Percentiles rank a stretch among this genome's conserved stretches.
phyloP scores from a whole-genome alignment of 768 basidiomycete species.

The Mycena capillaripes region DNA sequence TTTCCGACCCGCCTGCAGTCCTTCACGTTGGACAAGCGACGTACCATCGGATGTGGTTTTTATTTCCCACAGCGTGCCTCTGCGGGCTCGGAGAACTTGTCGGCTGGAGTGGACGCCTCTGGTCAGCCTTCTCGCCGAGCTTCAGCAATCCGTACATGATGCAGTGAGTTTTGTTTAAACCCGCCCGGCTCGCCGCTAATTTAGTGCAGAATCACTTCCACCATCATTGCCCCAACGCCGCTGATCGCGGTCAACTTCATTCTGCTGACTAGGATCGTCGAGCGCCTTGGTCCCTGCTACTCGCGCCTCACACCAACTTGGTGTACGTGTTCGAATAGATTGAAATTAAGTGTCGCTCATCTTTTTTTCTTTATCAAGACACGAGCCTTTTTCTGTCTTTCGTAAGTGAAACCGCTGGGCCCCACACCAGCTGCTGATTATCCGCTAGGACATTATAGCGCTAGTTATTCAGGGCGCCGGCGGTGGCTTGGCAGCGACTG shows the following conservation, averaged over 20 bases:
- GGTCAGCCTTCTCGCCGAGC: background rate
- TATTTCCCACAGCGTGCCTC: conserved; percentile 62
- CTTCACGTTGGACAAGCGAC: background rate
- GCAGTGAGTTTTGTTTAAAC: background rate
- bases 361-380: background rate
- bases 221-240: background rate
- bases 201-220: background rate
- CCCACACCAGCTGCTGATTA: background rate
- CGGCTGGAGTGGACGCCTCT: no score
- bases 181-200: background rate
- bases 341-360: background rate
- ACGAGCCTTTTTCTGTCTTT: background rate
- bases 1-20: background rate
- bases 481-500: background rate
- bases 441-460: background rate
- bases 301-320: background rate
- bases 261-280: background rate
- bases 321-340: background rate
- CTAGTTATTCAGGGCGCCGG: background rate
- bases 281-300: background rate
- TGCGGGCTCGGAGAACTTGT: conserved; percentile 64
- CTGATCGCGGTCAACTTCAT: background rate
- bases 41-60: conserved; percentile 60
- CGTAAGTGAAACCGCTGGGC: background rate
- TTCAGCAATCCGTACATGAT: background rate